Percentiles rank a stretch among this genome's conserved stretches.
Conservation (phyloP, 2,329 filamentous ascomycete genomes). For the Aspergillus pseudoglaucus region DNA sequence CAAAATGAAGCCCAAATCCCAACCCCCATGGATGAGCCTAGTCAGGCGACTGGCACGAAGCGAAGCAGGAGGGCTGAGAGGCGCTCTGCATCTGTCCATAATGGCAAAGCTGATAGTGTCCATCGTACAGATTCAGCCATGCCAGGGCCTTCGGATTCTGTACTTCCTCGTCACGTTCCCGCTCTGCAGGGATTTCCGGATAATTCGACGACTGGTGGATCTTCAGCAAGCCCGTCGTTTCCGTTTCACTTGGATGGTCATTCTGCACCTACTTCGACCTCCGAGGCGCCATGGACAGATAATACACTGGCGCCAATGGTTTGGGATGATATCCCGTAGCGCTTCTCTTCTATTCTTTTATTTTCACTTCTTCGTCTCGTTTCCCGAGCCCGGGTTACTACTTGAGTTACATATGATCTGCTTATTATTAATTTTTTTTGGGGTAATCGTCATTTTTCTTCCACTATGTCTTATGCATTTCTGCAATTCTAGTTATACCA, state of each 20-base stretch:
- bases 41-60: conserved; percentile 4
- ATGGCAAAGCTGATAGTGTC: conserved; percentile 14
- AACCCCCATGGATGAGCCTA: conserved; percentile 2
- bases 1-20: conserved; percentile 9
- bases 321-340: conserved; percentile 32
- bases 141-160: conserved; percentile 23
- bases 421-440: too few species aligned
- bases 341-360: not conserved
- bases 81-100: conserved; percentile 3
- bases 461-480: too few species aligned
- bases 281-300: conserved; percentile 27
- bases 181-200: conserved; percentile 21
- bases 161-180: conserved; percentile 25
- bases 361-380: not conserved
- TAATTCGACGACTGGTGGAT: conserved; percentile 10
- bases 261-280: conserved; percentile 10
- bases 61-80: conserved; percentile 5
- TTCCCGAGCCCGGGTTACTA: not conserved
- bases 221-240: conserved; percentile 12
- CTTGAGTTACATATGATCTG: too few species aligned
- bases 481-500: too few species aligned
- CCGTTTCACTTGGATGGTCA: conserved; percentile 29
- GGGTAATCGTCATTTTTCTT: too few species aligned
- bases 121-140: conserved; percentile 9
- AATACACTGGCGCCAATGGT: conserved; percentile 36